These are phyloP conservation scores for Heterobasidion parviporum DNA, from an alignment of 1,284 basidiomycete genomes.

Conservation along the genomic window DNA sequence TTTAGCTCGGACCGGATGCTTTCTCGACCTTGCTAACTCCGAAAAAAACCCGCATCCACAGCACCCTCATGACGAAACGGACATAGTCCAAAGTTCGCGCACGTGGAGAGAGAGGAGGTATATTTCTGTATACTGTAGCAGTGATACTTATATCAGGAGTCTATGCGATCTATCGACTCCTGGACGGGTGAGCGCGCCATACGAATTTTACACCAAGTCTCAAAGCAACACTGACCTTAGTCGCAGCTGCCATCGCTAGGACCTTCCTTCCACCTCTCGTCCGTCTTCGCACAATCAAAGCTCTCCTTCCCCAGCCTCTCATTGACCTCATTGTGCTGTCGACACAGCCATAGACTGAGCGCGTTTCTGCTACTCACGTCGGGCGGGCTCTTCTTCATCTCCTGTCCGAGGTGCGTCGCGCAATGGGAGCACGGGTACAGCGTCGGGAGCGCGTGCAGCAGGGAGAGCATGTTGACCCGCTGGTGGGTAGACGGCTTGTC, in stretches of 20 bases:
- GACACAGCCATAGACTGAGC: slow-evolving; percentile 82
- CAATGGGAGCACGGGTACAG: slow-evolving; percentile 87
- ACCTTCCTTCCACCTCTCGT: slow-evolving; percentile 89
- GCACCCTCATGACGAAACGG: too few species aligned
- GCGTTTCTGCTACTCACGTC: slow-evolving; percentile 62
- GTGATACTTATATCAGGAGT: too few species aligned
- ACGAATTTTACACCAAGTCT: not conserved
- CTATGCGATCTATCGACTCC: too few species aligned
- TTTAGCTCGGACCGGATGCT: too few species aligned
- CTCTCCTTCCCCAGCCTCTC: slow-evolving; percentile 71
- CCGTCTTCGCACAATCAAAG: slow-evolving; percentile 76
- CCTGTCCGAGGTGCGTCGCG: slow-evolving; percentile 70
- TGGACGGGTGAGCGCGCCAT: too few species aligned
- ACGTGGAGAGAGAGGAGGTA: too few species aligned
- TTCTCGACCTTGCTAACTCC: too few species aligned
- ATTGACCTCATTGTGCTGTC: slow-evolving; percentile 90
- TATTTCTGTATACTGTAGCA: too few species aligned
- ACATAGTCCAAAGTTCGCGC: too few species aligned
- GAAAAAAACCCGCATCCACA: too few species aligned
- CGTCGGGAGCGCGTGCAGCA: slow-evolving; percentile 69
- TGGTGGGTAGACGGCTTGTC: slow-evolving; percentile 61
- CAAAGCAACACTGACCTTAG: slow-evolving; percentile 21
- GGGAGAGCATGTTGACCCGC: slow-evolving; percentile 71
- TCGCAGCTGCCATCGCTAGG: slow-evolving; percentile 84
- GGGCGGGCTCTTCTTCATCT: slow-evolving; percentile 60